Conservation (phyloP, 768 basidiomycete species). For the Tylopilus rubrobrunneus region DNA sequence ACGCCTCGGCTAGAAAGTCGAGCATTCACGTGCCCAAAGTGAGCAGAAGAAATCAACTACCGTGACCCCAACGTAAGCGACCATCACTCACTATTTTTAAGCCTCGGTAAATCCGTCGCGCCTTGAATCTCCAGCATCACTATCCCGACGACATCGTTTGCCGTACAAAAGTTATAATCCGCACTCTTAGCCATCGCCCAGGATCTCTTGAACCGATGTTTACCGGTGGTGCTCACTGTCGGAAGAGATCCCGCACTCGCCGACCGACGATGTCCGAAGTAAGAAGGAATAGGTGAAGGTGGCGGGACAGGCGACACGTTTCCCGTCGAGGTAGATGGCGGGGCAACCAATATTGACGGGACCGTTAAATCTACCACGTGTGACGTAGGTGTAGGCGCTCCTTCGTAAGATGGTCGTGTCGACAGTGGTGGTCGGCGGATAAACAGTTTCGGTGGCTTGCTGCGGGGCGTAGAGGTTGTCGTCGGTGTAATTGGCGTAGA, state of each 20-base stretch:
- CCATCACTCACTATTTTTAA: slow-evolving; percentile 74
- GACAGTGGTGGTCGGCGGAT: slow-evolving; percentile 31
- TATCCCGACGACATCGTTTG: slow-evolving; percentile 86
- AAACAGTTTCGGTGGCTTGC: slow-evolving; percentile 34
- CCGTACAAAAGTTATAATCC: slow-evolving; percentile 59
- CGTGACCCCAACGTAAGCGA: not conserved
- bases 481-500: slow-evolving; percentile 30
- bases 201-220: slow-evolving; percentile 38
- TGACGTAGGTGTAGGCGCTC: slow-evolving; percentile 1
- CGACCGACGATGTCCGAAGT: slow-evolving; percentile 30
- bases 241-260: slow-evolving; percentile 30
- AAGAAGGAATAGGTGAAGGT: slow-evolving; percentile 21
- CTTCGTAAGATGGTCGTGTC: slow-evolving; percentile 30
- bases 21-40: not conserved
- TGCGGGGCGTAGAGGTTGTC: slow-evolving; percentile 19
- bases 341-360: slow-evolving; percentile 14
- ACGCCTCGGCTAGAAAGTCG: slow-evolving; percentile 32
- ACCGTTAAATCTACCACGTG: not conserved
- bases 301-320: slow-evolving; percentile 12
- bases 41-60: not conserved
- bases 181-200: slow-evolving; percentile 36
- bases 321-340: slow-evolving; percentile 8
- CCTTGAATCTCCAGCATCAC: slow-evolving; percentile 90
- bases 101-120: slow-evolving; percentile 78
- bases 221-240: slow-evolving; percentile 18